Percentiles rank a stretch among this genome's conserved stretches.
These are phyloP conservation scores for Candida vartiovaarae DNA, from an alignment of 805 yeast genomes.

Conservation along the genomic window DNA sequence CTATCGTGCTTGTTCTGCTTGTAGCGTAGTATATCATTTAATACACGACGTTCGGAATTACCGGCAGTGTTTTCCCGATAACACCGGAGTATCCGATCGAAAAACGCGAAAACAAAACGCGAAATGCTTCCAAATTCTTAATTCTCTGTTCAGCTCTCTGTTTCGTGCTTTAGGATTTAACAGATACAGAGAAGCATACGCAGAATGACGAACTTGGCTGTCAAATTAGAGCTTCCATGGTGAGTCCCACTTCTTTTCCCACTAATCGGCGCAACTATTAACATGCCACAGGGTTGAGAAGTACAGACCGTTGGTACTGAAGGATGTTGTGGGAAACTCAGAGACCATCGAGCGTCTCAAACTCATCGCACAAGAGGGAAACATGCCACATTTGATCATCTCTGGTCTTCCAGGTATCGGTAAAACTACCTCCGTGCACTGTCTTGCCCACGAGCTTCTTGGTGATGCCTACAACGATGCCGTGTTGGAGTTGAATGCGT, in stretches of 20 bases:
- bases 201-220: slow-evolving; percentile 13
- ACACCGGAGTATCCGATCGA: no score
- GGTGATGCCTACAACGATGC: slow-evolving; percentile 74
- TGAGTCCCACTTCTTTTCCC: slow-evolving; percentile 1
- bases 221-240: slow-evolving; percentile 24
- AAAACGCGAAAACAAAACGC: no score
- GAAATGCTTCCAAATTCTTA: no score
- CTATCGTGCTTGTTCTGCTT: no score
- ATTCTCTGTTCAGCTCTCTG: no score
- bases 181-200: no score
- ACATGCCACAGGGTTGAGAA: slow-evolving; percentile 70
- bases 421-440: slow-evolving; percentile 88
- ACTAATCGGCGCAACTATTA: background rate
- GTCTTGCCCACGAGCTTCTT: slow-evolving; percentile 78
- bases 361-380: slow-evolving; percentile 85
- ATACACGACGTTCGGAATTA: no score
- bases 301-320: slow-evolving; percentile 73
- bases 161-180: no score
- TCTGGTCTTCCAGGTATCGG: slow-evolving; percentile 98
- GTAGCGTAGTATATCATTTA: no score
- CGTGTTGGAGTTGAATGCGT: slow-evolving; percentile 87
- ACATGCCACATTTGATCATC: slow-evolving; percentile 93
- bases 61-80: no score
- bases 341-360: slow-evolving; percentile 82
- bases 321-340: slow-evolving; percentile 88